Evolutionary conservation across 192 early-diverging fungal species (phyloP).

Genomic region (Coemansia sp.): DNA sequence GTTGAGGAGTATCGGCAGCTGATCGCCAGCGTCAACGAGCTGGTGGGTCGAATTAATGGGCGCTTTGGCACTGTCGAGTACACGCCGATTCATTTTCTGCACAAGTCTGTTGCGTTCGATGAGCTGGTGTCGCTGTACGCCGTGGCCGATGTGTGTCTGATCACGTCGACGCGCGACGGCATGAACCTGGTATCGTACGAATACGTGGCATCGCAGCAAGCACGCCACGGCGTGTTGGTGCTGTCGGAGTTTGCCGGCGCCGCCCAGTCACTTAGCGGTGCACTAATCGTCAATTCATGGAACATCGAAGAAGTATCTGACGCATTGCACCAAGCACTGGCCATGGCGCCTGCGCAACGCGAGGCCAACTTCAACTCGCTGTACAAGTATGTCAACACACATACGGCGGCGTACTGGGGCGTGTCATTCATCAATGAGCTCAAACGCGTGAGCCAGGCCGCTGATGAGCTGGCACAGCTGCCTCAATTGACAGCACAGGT

Average conservation of each 20-base stretch:
- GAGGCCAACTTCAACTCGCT: constrained; percentile 88
- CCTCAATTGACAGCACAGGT: constrained; percentile 31
- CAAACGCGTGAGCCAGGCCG: constrained; percentile 57
- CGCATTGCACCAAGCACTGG: constrained; percentile 87
- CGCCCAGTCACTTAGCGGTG: constrained; percentile 95
- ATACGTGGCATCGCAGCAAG: constrained; percentile 91
- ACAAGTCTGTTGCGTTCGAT: constrained; percentile 92
- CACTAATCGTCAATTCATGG: constrained; percentile 99
- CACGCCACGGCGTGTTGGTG: constrained; percentile 91
- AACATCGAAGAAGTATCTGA: constrained; percentile 93
- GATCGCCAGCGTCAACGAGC: constrained; percentile 89
- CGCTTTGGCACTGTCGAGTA: constrained; percentile 93
- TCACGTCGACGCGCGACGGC: constrained; percentile 97
- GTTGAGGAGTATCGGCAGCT: constrained; percentile 98
- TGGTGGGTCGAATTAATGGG: constrained; percentile 98
- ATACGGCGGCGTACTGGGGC: constrained; percentile 98
- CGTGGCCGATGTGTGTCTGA: constrained; percentile 91
- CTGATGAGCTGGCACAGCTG: constrained; percentile 49
- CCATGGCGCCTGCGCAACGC: constrained; percentile 81
- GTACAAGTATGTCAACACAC: constrained; percentile 91
- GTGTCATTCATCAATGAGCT: constrained; percentile 90
- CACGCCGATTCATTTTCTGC: constrained; percentile 97
- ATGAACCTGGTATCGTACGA: constrained; percentile 99
- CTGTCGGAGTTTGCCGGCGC: constrained; percentile 98
- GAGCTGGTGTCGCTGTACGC: constrained; percentile 97